Percentiles rank a stretch among this genome's conserved stretches.
phyloP scores from a whole-genome alignment of 352 stramenopile species.

The Phytophthora citrophthora region DNA sequence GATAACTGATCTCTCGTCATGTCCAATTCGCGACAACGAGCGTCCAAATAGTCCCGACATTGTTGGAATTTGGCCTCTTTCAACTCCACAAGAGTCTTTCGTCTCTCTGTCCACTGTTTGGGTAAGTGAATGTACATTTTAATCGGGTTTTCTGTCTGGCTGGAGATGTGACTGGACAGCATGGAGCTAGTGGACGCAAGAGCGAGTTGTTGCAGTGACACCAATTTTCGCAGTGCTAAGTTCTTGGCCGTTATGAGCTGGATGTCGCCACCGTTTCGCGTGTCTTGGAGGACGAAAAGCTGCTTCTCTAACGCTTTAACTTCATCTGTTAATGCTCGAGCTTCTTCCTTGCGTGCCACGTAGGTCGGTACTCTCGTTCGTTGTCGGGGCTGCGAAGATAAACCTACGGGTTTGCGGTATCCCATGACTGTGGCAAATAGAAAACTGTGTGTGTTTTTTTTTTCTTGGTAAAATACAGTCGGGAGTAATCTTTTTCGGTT shows the following conservation, averaged over 20 bases:
- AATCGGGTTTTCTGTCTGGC: slow-evolving; percentile 4
- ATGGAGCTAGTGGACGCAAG: background rate
- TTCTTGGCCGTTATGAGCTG: background rate
- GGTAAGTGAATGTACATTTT: slow-evolving; percentile 16
- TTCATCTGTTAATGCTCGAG: background rate
- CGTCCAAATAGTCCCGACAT: slow-evolving; percentile 33
- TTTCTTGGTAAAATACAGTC: too few species aligned
- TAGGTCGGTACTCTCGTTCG: slow-evolving; percentile 23
- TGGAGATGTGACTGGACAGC: background rate
- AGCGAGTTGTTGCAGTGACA: too few species aligned
- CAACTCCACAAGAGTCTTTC: slow-evolving; percentile 27
- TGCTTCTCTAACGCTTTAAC: slow-evolving; percentile 9
- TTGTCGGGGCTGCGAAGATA: background rate
- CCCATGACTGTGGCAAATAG: slow-evolving; percentile 1
- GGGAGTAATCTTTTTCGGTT: too few species aligned
- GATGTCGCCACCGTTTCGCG: background rate
- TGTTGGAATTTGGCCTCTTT: slow-evolving; percentile 31
- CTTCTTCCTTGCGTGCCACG: slow-evolving; percentile 16
- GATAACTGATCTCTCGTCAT: slow-evolving; percentile 30
- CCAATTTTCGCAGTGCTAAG: too few species aligned
- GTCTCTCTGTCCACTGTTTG: slow-evolving; percentile 22
- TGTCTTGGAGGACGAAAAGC: slow-evolving; percentile 10
- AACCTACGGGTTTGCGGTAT: background rate
- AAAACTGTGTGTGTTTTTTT: background rate
- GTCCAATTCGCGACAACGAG: slow-evolving; percentile 37